phyloP scores from a whole-genome alignment of 345 rosid genomes.

The Rhodamnia argentea region DNA sequence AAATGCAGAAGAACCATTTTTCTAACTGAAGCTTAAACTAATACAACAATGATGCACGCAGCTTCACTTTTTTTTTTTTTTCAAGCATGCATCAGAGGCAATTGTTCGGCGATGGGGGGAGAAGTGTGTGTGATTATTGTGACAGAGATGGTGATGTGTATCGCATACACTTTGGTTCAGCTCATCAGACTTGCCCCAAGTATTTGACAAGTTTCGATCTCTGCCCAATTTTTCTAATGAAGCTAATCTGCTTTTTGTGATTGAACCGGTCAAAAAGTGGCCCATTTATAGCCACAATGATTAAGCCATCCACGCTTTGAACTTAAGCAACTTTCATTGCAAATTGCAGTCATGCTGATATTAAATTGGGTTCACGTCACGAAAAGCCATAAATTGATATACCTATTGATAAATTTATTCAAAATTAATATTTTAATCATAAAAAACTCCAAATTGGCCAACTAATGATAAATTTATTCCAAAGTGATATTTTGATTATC shows the following conservation, averaged over 20 bases:
- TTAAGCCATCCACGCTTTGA: neutral
- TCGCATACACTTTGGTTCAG: neutral
- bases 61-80: neutral
- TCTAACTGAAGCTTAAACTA: neutral
- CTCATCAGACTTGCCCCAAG: neutral
- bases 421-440: too few species aligned
- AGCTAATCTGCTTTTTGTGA: neutral
- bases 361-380: neutral
- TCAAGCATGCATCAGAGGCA: neutral
- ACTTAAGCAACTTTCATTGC: neutral
- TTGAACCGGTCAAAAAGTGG: conserved; percentile 1
- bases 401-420: too few species aligned
- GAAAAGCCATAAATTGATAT: too few species aligned
- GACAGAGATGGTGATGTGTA: neutral
- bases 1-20: neutral
- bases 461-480: too few species aligned
- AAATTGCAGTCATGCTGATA: neutral
- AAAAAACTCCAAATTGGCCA: too few species aligned
- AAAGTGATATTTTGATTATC: too few species aligned
- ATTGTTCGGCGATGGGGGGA: conserved; percentile 4
- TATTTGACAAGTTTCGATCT: neutral
- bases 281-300: neutral
- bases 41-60: neutral
- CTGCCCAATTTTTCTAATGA: neutral
- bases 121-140: conserved; percentile 13